Evolutionary conservation across 129 eudicot species (phyloP).

Genomic region (Kitagawia praeruptora): DNA sequence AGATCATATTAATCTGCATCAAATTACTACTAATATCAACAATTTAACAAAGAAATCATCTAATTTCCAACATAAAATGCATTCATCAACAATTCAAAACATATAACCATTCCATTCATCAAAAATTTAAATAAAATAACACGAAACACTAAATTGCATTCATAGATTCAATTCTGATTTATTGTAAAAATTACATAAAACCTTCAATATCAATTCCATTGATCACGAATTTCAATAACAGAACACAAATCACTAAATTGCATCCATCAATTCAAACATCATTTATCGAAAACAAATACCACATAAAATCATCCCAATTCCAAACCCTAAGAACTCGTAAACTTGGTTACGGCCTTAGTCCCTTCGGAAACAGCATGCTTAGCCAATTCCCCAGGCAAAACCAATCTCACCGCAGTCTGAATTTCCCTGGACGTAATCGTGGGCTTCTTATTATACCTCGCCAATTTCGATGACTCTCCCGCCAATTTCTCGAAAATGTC

Average conservation of each 20-base stretch:
- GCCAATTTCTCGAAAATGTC: background rate
- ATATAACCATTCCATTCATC: background rate
- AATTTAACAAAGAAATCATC: too few relatives aligned
- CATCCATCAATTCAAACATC: background rate
- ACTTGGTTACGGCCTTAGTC: constrained; percentile 6
- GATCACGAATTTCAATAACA: background rate
- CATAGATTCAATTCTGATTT: too few relatives aligned
- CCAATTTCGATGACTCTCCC: background rate
- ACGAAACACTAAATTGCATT: background rate
- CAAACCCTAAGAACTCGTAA: background rate
- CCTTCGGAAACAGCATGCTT: constrained; percentile 4
- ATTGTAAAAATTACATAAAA: background rate
- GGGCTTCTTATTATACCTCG: background rate
- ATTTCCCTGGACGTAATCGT: constrained; percentile 4
- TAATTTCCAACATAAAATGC: background rate
- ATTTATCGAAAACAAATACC: background rate
- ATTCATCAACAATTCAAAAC: too few relatives aligned
- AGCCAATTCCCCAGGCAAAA: constrained; percentile 4
- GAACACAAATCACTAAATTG: background rate
- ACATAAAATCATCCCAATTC: background rate
- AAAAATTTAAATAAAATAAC: too few relatives aligned
- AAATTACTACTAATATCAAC: too few relatives aligned
- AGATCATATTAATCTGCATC: too few relatives aligned
- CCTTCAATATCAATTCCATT: background rate
- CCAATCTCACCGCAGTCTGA: constrained; percentile 7